Percentiles rank a stretch among this genome's conserved stretches.
These are phyloP conservation scores for Hericium erinaceus DNA, from an alignment of 768 basidiomycete species.

Conservation along the genomic window DNA sequence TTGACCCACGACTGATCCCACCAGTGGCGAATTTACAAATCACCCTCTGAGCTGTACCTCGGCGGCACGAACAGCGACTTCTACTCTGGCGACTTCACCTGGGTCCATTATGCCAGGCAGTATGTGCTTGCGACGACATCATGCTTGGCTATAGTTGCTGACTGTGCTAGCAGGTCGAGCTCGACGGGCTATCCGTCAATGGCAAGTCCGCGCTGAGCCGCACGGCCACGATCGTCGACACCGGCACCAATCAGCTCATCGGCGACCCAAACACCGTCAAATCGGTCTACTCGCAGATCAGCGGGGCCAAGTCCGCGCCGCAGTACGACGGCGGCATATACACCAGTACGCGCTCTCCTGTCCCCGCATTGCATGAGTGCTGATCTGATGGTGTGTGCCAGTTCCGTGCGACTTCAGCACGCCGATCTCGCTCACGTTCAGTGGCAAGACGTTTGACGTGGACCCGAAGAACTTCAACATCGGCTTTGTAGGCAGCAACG, in stretches of 20 bases:
- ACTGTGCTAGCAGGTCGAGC: slow-evolving; percentile 20
- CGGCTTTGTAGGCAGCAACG: slow-evolving; percentile 9
- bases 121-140: not conserved
- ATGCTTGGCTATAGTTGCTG: slow-evolving; percentile 20
- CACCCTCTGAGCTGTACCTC: slow-evolving; percentile 21
- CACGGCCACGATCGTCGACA: slow-evolving; percentile 19
- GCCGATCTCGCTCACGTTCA: slow-evolving; percentile 21
- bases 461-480: slow-evolving; percentile 20
- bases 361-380: not conserved
- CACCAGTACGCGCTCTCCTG: slow-evolving; percentile 6
- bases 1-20: no score
- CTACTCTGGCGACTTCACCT: slow-evolving; percentile 7
- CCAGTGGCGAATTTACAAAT: no score
- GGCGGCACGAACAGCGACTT: slow-evolving; percentile 9
- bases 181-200: slow-evolving; percentile 5
- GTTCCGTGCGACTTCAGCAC: slow-evolving; percentile 13
- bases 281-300: slow-evolving; percentile 19
- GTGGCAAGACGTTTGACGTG: slow-evolving; percentile 18
- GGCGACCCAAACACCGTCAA: slow-evolving; percentile 15
- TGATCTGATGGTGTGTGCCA: slow-evolving; percentile 4
- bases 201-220: slow-evolving; percentile 5
- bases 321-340: slow-evolving; percentile 19
- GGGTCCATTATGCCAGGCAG: not conserved
- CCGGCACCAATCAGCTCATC: slow-evolving; percentile 24
- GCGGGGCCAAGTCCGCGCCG: slow-evolving; percentile 11